A percentile compares a stretch with the other conserved stretches of the same genome.
Conservation (phyloP, 2,329 filamentous ascomycete species). For the Lachnellula subtilissima region DNA sequence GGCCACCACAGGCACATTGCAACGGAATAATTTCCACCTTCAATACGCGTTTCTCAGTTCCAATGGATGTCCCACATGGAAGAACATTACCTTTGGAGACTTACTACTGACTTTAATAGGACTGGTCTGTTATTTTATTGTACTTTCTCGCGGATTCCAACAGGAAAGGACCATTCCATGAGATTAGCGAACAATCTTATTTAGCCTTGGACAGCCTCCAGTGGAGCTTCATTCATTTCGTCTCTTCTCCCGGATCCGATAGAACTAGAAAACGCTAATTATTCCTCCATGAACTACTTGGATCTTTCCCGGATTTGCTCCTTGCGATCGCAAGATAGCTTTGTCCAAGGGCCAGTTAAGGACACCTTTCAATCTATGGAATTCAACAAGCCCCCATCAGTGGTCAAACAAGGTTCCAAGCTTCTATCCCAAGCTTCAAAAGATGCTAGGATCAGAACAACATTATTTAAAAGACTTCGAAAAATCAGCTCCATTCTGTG, state of each 20-base stretch:
- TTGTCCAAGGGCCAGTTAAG: no score
- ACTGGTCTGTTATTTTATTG: neutral
- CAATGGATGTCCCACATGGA: constrained; percentile 2
- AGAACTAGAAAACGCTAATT: no score
- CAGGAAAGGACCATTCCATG: neutral
- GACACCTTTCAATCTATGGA: no score
- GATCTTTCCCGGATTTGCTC: no score
- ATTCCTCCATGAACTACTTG: no score
- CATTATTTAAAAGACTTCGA: no score
- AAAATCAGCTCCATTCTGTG: no score
- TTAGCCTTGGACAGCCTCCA: neutral
- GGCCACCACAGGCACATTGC: constrained; percentile 8
- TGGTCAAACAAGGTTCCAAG: no score
- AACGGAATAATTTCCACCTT: constrained; percentile 14
- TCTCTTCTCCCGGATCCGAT: neutral
- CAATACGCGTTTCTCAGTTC: constrained; percentile 1
- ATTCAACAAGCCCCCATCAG: no score
- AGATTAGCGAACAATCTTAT: neutral
- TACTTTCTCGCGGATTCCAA: neutral
- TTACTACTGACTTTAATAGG: neutral
- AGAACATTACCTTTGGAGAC: neutral
- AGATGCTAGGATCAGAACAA: no score
- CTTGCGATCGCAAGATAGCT: no score
- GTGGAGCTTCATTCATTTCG: neutral
- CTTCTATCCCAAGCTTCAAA: no score